Base-by-base conservation (phyloP, 176 grass and related monocot genomes). In the Triticum monococcum region DNA sequence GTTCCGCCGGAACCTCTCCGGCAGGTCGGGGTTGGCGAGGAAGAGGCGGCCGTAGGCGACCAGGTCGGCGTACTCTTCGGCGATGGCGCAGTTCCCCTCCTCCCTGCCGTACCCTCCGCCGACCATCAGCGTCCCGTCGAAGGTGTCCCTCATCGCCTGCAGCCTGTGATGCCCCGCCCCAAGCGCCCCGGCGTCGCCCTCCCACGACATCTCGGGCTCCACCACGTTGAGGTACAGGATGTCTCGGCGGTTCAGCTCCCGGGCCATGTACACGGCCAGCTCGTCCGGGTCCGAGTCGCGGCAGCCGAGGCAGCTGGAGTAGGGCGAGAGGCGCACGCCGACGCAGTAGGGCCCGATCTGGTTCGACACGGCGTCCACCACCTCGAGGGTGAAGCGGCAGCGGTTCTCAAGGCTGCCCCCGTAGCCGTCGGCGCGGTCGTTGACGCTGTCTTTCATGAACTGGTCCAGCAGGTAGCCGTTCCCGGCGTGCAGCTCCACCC, bases 11-110 rank as follows among this genome's bases (percentile, higher is more conserved):
- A 92, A 95, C 77, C 92, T 83, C 87, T 43, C 64, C 5, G 90
- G 85, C 64, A 95, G 84, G 62, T 95, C 90, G 7, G 92, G 92
- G 66, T 95, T 95, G 9, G 92, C 90, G 59, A 95, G 46, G 87
- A 95, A 92, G 12, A 83, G 80, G 1, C 90, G 66, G 23, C 90
- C 86, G 41, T 88, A 91, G 20, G 72, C 90, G 12, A 91, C 71
- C 12, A 88, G 32, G 46, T 88, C 85, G 30, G 89, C 75, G 38
- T 84, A 91, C 12, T 75, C 81, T 26, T 76, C 30, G 1, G 17
- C 46, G 12, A 88, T 64, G 38, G 80, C 90, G n/a, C 52, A 78
- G 72, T 86, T 82, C 3, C 90, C 86, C 60, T 88, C 85, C 59
- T 88, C 85, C 9, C 75, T 80, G n/a, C 64, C 64, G 64, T 87